Evolutionary conservation across 495 filamentous ascomycete species (phyloP).

Genomic region (Lasiosphaeriaceae sp.): DNA sequence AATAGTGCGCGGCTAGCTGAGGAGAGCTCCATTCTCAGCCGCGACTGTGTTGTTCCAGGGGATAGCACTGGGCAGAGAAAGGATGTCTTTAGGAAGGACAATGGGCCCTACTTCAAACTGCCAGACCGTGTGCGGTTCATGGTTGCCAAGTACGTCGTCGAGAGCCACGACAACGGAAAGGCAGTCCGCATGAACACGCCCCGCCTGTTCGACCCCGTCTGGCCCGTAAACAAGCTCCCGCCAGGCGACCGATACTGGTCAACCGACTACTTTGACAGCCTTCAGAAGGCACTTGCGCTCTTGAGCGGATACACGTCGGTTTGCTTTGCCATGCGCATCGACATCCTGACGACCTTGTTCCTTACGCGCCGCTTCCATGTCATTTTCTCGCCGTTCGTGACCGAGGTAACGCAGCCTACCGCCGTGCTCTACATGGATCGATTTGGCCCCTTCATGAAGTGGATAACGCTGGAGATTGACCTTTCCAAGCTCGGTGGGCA

Average conservation of each 20-base stretch:
- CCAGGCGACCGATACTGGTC: slow-evolving; percentile 14
- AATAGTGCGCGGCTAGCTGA: slow-evolving; percentile 10
- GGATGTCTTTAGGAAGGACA: slow-evolving; percentile 4
- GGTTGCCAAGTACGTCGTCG: slow-evolving; percentile 16
- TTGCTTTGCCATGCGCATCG: slow-evolving; percentile 22
- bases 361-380: slow-evolving; percentile 29
- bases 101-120: slow-evolving; percentile 17
- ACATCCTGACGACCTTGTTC: slow-evolving; percentile 22
- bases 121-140: slow-evolving; percentile 19
- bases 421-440: slow-evolving; percentile 17
- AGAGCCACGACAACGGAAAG: slow-evolving; percentile 12
- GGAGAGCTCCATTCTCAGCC: not conserved
- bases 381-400: slow-evolving; percentile 22
- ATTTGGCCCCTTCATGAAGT: slow-evolving; percentile 24
- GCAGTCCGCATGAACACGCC: slow-evolving; percentile 24
- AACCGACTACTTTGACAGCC: slow-evolving; percentile 23
- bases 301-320: slow-evolving; percentile 15
- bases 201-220: slow-evolving; percentile 12
- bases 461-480: slow-evolving; percentile 29
- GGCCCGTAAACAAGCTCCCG: slow-evolving; percentile 11
- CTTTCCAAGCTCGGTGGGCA: slow-evolving; percentile 22
- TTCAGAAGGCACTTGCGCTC: slow-evolving; percentile 10
- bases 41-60: not conserved
- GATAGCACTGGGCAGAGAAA: not conserved
- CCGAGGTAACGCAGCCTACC: slow-evolving; percentile 4